Conservation (phyloP, 2,329 filamentous ascomycete genomes). For the Sclerotinia nivalis region DNA sequence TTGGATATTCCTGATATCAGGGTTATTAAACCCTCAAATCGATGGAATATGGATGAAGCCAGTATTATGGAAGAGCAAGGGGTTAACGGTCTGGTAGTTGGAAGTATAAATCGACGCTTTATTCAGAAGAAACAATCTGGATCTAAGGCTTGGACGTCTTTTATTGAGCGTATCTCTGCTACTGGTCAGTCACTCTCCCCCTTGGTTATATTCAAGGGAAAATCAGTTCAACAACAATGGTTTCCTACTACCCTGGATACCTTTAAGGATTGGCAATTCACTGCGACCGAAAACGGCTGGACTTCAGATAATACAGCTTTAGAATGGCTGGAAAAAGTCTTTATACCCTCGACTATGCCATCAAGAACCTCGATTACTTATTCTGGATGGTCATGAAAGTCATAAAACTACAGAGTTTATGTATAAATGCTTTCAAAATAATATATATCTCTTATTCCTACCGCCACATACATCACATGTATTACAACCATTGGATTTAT, state of each 20-base stretch:
- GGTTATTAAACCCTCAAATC: conserved; percentile 21
- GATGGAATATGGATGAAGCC: conserved; percentile 25
- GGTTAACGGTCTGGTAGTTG: conserved; percentile 21
- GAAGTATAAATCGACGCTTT: conserved; percentile 10
- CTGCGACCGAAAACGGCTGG: conserved; percentile 22
- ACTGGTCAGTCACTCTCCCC: background rate
- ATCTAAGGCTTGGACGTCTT: conserved; percentile 21
- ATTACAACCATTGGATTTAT: too few species aligned
- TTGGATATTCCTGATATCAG: conserved; percentile 14
- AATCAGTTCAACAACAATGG: conserved; percentile 22
- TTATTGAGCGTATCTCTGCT: conserved; percentile 26
- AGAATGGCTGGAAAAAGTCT: conserved; percentile 24
- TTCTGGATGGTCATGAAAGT: conserved; percentile 21
- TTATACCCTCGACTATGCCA: conserved; percentile 3
- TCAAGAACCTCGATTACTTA: conserved; percentile 13
- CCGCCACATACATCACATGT: too few species aligned
- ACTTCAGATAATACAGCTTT: conserved; percentile 21
- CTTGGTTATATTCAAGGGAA: conserved; percentile 26
- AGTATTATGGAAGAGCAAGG: conserved; percentile 24
- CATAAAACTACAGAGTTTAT: conserved; percentile 19
- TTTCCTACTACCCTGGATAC: conserved; percentile 9
- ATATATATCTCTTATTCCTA: background rate
- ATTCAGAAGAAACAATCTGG: conserved; percentile 22
- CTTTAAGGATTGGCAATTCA: conserved; percentile 21
- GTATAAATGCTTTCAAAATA: background rate